Evolutionary conservation across 2,329 filamentous ascomycete species (phyloP).

Genomic region (Clonostachys rosea): DNA sequence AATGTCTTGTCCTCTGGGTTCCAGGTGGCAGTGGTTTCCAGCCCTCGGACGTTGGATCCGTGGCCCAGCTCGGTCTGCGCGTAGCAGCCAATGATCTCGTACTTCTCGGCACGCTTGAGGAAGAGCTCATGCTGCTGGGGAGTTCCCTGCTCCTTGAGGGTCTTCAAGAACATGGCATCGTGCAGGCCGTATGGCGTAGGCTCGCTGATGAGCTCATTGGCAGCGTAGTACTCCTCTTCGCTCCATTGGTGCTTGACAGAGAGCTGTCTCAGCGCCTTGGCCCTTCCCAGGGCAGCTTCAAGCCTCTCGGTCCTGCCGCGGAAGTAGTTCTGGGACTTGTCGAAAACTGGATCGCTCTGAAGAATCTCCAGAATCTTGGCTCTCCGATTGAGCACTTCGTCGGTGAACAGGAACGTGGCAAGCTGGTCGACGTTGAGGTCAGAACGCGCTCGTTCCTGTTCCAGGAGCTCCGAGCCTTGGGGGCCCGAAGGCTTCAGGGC

Average conservation of each 20-base stretch:
- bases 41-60: constrained; percentile 5
- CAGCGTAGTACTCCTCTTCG: constrained; percentile 56
- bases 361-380: constrained; percentile 59
- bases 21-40: constrained; percentile 7
- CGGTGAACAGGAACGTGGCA: constrained; percentile 64
- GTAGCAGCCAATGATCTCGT: constrained; percentile 6
- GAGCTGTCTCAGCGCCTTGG: constrained; percentile 65
- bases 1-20: constrained; percentile 45
- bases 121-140: constrained; percentile 2
- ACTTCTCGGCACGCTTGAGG: not conserved
- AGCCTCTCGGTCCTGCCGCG: constrained; percentile 65
- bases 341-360: constrained; percentile 64
- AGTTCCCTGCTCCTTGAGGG: constrained; percentile 1
- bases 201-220: constrained; percentile 68
- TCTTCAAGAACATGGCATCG: constrained; percentile 6
- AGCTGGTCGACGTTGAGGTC: constrained; percentile 64
- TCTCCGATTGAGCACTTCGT: constrained; percentile 57
- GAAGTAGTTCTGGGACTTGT: constrained; percentile 77
- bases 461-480: constrained; percentile 65
- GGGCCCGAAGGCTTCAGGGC: constrained; percentile 44
- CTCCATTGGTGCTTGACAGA: constrained; percentile 65
- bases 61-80: constrained; percentile 7
- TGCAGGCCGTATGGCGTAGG: constrained; percentile 36
- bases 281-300: constrained; percentile 63
- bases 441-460: constrained; percentile 63